phyloP scores from a whole-genome alignment of 2,329 filamentous ascomycete genomes.

The Orbilia blumenaviensis region DNA sequence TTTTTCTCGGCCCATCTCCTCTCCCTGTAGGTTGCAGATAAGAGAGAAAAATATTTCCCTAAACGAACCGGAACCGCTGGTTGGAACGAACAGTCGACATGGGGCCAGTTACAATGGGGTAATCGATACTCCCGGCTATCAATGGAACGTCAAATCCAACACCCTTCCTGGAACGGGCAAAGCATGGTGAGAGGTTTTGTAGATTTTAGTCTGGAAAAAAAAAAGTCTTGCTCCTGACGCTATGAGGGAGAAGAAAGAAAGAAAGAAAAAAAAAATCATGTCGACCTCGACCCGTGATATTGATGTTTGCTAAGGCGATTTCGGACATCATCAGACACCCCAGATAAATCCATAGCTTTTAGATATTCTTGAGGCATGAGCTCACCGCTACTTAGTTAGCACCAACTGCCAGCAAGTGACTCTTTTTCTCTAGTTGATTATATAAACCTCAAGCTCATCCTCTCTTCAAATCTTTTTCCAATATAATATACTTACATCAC shows the following conservation, averaged over 20 bases:
- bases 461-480: background rate
- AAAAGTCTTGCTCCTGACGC: constrained; percentile 13
- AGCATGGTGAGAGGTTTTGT: constrained; percentile 45
- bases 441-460: constrained; percentile 44
- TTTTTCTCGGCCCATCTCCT: constrained; percentile 41
- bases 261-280: constrained; percentile 3
- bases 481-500: background rate
- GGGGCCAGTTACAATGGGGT: constrained; percentile 54
- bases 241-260: constrained; percentile 8
- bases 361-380: constrained; percentile 27
- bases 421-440: constrained; percentile 14
- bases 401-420: background rate
- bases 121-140: constrained; percentile 53
- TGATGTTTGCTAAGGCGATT: constrained; percentile 26
- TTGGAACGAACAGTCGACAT: constrained; percentile 24
- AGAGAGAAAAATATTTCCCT: constrained; percentile 13
- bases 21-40: constrained; percentile 16
- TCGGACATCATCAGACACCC: constrained; percentile 37
- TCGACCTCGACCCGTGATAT: background rate
- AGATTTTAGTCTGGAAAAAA: background rate
- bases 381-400: constrained; percentile 35
- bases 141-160: constrained; percentile 46
- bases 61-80: constrained; percentile 28
- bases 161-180: constrained; percentile 10
- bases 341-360: constrained; percentile 31